Conservation (phyloP, 2,329 filamentous ascomycete species). For the Fusarium kyushuense region DNA sequence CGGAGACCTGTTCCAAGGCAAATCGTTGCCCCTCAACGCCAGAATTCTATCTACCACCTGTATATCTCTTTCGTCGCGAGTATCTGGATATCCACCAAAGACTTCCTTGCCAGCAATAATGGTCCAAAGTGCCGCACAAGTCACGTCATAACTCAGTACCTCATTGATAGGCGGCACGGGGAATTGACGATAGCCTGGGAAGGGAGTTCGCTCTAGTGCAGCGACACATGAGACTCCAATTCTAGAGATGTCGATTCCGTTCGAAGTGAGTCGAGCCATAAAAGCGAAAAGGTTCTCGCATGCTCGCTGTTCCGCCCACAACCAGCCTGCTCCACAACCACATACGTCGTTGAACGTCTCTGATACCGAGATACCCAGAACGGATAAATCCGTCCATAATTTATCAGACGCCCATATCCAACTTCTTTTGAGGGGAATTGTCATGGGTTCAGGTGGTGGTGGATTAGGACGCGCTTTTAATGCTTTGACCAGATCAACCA, state of each 20-base stretch:
- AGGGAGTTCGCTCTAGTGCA: neutral
- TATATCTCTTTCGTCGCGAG: constrained; percentile 11
- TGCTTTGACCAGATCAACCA: neutral
- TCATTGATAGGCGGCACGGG: neutral
- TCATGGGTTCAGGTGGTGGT: constrained; percentile 10
- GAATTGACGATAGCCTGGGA: neutral
- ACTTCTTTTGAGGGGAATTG: neutral
- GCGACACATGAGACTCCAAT: rapidly evolving
- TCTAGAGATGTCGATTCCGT: neutral
- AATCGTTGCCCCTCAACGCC: neutral
- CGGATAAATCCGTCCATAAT: neutral
- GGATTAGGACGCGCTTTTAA: constrained; percentile 5
- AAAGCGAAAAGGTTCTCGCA: constrained; percentile 14
- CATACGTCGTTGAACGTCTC: constrained; percentile 10
- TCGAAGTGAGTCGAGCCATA: neutral
- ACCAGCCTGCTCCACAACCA: constrained; percentile 22
- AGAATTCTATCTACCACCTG: neutral
- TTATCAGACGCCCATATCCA: constrained; percentile 7
- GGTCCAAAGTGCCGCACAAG: neutral
- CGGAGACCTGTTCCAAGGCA: constrained; percentile 15
- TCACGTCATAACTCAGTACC: neutral
- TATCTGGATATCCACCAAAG: neutral
- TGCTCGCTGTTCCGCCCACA: constrained; percentile 12
- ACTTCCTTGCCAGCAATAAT: neutral
- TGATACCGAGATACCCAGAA: neutral